A percentile compares a stretch with the other conserved stretches of the same genome.
These are phyloP conservation scores for Solanum habrochaites DNA, from an alignment of 257 asterid species.

Conservation along the genomic window DNA sequence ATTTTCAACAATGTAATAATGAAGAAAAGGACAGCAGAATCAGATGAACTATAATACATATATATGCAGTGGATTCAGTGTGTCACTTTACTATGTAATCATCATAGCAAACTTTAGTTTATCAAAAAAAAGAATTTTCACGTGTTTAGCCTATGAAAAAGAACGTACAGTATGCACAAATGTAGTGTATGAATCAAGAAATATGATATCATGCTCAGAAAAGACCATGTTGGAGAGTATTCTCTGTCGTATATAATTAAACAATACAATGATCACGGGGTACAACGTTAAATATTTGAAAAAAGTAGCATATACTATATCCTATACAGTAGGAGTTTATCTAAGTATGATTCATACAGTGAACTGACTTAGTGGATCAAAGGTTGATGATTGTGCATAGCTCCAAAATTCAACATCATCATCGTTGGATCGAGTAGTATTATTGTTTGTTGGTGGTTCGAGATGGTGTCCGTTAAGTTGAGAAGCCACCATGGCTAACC, in stretches of 20 bases:
- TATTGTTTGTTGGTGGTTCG: not conserved
- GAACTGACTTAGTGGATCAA: slow-evolving; percentile 58
- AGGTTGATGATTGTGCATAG: slow-evolving; percentile 36
- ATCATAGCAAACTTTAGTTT: not conserved
- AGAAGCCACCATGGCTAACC: slow-evolving; percentile 74
- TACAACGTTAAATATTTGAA: not conserved
- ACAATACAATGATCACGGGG: not conserved
- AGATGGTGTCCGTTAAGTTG: slow-evolving; percentile 63
- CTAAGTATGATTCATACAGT: slow-evolving; percentile 25
- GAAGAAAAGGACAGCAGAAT: not conserved
- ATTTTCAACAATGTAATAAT: not conserved
- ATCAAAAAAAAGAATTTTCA: not conserved
- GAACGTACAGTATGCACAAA: not conserved
- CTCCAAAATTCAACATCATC: slow-evolving; percentile 51
- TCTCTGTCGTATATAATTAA: not conserved
- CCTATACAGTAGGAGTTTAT: not conserved
- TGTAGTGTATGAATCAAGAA: not conserved
- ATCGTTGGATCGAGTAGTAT: slow-evolving; percentile 12
- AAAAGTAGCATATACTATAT: too few species aligned
- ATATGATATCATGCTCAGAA: not conserved
- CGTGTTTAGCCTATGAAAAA: not conserved
- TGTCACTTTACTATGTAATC: not conserved
- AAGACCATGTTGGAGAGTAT: not conserved
- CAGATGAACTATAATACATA: not conserved
- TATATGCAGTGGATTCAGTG: not conserved